phyloP scores from a whole-genome alignment of 2,329 filamentous ascomycete species.

The Bipolaris zeicola region DNA sequence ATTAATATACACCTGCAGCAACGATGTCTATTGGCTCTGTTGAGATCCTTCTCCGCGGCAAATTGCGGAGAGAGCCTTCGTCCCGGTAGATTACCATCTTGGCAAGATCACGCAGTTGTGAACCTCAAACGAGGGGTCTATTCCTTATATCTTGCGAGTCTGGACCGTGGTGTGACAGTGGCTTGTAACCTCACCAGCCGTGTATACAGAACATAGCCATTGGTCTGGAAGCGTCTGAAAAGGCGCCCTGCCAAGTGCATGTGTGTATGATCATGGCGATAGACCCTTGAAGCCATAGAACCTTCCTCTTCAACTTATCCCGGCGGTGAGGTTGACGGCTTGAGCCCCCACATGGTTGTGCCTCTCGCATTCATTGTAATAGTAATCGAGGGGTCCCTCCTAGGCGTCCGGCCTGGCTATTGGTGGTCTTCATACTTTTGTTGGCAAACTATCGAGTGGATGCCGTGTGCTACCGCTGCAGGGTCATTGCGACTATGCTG shows the following conservation, averaged over 20 bases:
- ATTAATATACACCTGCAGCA: not conserved
- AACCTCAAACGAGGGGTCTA: not conserved
- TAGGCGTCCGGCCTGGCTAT: not conserved
- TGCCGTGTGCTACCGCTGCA: slow-evolving; percentile 10
- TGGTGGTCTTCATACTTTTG: not conserved
- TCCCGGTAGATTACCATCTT: not conserved
- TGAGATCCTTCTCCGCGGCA: not conserved
- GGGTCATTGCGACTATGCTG: slow-evolving; percentile 12
- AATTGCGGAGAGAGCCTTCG: not conserved
- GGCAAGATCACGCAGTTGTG: not conserved
- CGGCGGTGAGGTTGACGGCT: slow-evolving; percentile 1
- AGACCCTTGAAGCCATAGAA: slow-evolving; percentile 1
- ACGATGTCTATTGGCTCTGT: not conserved
- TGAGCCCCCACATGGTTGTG: not conserved
- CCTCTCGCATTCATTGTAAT: slow-evolving; percentile 3
- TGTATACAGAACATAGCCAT: not conserved
- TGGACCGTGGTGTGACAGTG: not conserved
- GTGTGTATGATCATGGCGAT: slow-evolving; percentile 14
- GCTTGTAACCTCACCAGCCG: not conserved
- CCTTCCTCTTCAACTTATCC: slow-evolving; percentile 2
- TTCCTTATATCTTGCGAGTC: not conserved
- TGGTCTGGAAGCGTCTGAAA: too few species aligned
- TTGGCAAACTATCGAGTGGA: slow-evolving; percentile 9
- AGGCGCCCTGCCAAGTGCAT: not conserved
- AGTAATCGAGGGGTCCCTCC: slow-evolving; percentile 1